phyloP scores from a whole-genome alignment of 2,329 filamentous ascomycete species.

The Fusarium dimerum region DNA sequence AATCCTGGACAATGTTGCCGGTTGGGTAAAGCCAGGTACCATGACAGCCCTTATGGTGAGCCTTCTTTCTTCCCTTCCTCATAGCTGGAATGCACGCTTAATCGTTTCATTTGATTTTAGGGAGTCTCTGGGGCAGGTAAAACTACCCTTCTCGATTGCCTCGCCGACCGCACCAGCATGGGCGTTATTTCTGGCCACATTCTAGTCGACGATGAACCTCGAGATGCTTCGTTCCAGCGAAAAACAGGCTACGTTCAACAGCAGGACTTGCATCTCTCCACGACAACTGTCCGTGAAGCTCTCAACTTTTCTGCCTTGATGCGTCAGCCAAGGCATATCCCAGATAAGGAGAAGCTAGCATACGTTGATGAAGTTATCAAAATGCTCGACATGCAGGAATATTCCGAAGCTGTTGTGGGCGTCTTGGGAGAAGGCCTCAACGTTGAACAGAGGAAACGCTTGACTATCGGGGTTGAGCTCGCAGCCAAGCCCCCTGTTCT shows the following conservation, averaged over 20 bases:
- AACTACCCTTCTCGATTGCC: conserved; percentile 79
- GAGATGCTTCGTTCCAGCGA: conserved; percentile 79
- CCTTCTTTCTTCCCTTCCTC: background rate
- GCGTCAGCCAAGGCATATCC: conserved; percentile 69
- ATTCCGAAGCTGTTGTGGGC: conserved; percentile 63
- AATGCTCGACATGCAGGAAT: conserved; percentile 63
- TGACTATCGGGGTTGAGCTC: conserved; percentile 59
- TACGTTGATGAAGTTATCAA: conserved; percentile 79
- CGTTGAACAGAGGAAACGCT: conserved; percentile 58
- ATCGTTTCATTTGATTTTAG: conserved; percentile 1
- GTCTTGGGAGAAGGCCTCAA: conserved; percentile 59
- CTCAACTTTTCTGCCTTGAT: conserved; percentile 81
- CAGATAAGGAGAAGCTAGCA: conserved; percentile 70
- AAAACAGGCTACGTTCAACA: conserved; percentile 89
- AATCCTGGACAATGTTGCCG: conserved; percentile 79
- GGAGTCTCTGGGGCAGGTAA: conserved; percentile 80
- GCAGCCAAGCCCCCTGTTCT: conserved; percentile 55
- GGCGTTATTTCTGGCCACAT: conserved; percentile 83
- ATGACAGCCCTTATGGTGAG: conserved; percentile 76
- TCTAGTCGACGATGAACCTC: conserved; percentile 59
- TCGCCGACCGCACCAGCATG: conserved; percentile 81
- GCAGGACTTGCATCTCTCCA: conserved; percentile 80
- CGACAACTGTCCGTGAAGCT: conserved; percentile 80
- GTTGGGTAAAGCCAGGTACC: conserved; percentile 88
- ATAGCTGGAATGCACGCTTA: accelerated